Evolutionary conservation across 202 grass and related monocot species (phyloP).

Genomic region (Schoenoplectus tabernaemontani): DNA sequence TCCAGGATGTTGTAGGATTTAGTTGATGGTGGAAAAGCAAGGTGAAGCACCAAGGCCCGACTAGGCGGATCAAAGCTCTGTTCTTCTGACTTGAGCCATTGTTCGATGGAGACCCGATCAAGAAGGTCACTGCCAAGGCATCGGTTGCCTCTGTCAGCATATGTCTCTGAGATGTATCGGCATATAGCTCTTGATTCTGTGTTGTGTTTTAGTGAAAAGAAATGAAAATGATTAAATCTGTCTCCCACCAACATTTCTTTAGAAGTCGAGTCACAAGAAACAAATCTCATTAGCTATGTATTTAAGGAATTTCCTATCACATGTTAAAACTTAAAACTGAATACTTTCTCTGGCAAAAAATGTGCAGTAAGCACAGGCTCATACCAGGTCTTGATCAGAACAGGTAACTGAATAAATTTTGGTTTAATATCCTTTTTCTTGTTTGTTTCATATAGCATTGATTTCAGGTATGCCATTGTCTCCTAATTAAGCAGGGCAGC

Average conservation of each 20-base stretch:
- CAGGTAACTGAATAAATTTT: not conserved
- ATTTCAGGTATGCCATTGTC: not conserved
- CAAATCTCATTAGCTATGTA: not conserved
- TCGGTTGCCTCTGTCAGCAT: slow-evolving; percentile 37
- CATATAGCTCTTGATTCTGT: slow-evolving; percentile 87
- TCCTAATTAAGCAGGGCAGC: not conserved
- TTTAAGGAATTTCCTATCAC: not conserved
- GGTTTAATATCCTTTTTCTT: not conserved
- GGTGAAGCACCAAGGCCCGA: slow-evolving; percentile 62
- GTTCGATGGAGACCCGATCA: slow-evolving; percentile 78
- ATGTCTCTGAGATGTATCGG: slow-evolving; percentile 57
- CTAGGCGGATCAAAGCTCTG: slow-evolving; percentile 88
- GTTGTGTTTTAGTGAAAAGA: not conserved
- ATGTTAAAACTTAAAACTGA: not conserved
- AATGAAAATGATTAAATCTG: not conserved
- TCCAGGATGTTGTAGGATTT: slow-evolving; percentile 25
- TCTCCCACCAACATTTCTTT: not conserved
- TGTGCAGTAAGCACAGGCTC: not conserved
- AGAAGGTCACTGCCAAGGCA: slow-evolving; percentile 73
- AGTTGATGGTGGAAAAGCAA: slow-evolving; percentile 47
- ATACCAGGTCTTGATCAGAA: not conserved
- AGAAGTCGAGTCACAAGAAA: not conserved
- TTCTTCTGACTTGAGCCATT: slow-evolving; percentile 94
- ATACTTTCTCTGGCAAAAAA: not conserved
- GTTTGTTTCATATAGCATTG: not conserved